A percentile compares a stretch with the other conserved stretches of the same genome.
phyloP scores from a whole-genome alignment of 2,329 filamentous ascomycete genomes.

The Aspergillus thermomutatus region DNA sequence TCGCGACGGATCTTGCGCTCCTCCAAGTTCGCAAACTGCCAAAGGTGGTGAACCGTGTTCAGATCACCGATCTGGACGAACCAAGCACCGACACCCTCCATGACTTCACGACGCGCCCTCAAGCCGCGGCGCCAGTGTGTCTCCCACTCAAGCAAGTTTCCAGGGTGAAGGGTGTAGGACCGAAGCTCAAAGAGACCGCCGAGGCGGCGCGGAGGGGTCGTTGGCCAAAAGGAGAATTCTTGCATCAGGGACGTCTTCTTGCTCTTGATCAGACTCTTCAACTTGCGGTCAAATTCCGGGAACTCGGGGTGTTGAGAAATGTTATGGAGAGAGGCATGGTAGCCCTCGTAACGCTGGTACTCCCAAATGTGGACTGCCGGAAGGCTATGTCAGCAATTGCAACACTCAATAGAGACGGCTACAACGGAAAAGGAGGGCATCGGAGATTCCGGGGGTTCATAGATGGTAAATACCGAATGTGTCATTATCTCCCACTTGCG shows the following conservation, averaged over 20 bases:
- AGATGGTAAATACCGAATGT: slow-evolving; percentile 72
- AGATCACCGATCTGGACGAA: slow-evolving; percentile 97
- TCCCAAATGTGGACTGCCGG: slow-evolving; percentile 96
- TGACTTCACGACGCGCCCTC: slow-evolving; percentile 86
- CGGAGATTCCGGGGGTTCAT: background rate
- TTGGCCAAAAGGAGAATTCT: slow-evolving; percentile 99
- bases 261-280: slow-evolving; percentile 77
- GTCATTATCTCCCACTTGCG: slow-evolving; percentile 94
- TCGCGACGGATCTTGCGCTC: slow-evolving; percentile 87
- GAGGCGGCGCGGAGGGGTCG: slow-evolving; percentile 80
- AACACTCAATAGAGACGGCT: slow-evolving; percentile 19
- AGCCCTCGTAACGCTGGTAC: slow-evolving; percentile 94
- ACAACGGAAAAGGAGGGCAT: background rate
- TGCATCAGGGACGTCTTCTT: slow-evolving; percentile 96
- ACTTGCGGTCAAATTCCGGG: slow-evolving; percentile 74
- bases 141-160: slow-evolving; percentile 97
- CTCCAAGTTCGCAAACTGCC: slow-evolving; percentile 97
- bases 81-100: slow-evolving; percentile 98
- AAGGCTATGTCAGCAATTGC: slow-evolving; percentile 13
- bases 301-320: slow-evolving; percentile 84
- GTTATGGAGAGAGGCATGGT: slow-evolving; percentile 83
- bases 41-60: slow-evolving; percentile 96
- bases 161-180: slow-evolving; percentile 93
- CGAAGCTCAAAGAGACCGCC: slow-evolving; percentile 94
- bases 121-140: slow-evolving; percentile 94